A percentile compares a stretch with the other conserved stretches of the same genome.
These are phyloP conservation scores for Brassica napus DNA, from an alignment of 345 rosid species.

Conservation along the genomic window DNA sequence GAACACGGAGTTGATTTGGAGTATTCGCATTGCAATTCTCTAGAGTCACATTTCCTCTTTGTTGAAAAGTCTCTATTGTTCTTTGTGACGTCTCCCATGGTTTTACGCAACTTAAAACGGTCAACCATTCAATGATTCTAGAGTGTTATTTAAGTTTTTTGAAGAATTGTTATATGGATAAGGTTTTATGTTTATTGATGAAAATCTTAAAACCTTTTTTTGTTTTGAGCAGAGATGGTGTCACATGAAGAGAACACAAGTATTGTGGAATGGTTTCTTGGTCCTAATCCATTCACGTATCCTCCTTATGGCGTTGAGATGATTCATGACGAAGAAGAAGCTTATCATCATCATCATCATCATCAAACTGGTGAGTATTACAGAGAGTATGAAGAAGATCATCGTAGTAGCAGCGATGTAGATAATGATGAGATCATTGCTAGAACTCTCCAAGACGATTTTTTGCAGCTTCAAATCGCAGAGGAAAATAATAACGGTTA, in stretches of 20 bases:
- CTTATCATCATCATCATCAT: conserved; percentile 31
- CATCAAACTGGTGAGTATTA: conserved; percentile 43
- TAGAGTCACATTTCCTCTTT: not conserved
- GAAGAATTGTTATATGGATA: conserved; percentile 17
- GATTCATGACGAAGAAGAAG: conserved; percentile 38
- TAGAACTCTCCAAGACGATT: conserved; percentile 79
- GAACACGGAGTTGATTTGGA: not conserved
- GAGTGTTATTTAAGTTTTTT: not conserved
- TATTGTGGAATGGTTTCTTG: conserved; percentile 69
- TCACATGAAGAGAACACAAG: conserved; percentile 42
- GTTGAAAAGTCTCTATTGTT: not conserved
- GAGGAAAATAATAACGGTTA: conserved; percentile 48
- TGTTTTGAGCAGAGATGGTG: conserved; percentile 16
- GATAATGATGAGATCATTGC: conserved; percentile 92
- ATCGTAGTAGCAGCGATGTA: conserved; percentile 45
- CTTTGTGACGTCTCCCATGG: not conserved
- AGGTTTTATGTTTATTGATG: conserved; percentile 9
- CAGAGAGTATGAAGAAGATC: conserved; percentile 52
- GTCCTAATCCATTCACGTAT: conserved; percentile 47
- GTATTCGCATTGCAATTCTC: not conserved
- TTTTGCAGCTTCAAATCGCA: conserved; percentile 65
- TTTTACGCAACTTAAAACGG: not conserved
- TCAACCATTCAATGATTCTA: not conserved
- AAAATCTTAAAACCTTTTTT: not conserved
- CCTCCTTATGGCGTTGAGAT: conserved; percentile 54